phyloP scores from a whole-genome alignment of 306 rosid species.

The apple (Malus domestica) region DNA sequence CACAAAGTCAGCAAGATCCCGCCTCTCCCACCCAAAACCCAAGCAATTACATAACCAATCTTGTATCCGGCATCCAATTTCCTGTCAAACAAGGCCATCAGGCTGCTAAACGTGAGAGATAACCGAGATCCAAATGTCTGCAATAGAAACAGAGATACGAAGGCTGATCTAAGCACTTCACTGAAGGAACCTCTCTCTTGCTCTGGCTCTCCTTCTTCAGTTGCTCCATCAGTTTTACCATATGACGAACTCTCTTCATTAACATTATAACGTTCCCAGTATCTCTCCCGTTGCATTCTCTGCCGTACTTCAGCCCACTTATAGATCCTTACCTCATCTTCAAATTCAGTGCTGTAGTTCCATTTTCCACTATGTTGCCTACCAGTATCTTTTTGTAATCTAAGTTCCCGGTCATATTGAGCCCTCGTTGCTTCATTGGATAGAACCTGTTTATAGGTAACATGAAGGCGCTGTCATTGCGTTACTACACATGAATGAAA shows the following conservation, averaged over 20 bases:
- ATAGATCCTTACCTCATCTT: constrained; percentile 38
- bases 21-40: constrained; percentile 75
- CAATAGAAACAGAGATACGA: constrained; percentile 52
- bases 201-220: constrained; percentile 34
- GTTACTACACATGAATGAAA: not conserved
- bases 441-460: constrained; percentile 48
- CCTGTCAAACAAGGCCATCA: constrained; percentile 62
- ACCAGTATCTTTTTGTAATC: constrained; percentile 27
- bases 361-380: constrained; percentile 33
- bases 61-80: constrained; percentile 68
- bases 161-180: constrained; percentile 59
- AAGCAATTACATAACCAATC: constrained; percentile 65
- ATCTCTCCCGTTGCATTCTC: constrained; percentile 41
- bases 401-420: constrained; percentile 57
- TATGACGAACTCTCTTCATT: constrained; percentile 28
- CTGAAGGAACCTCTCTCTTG: constrained; percentile 50
- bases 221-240: constrained; percentile 35
- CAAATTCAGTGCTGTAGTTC: constrained; percentile 50
- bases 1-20: constrained; percentile 73
- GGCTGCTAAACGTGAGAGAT: constrained; percentile 69
- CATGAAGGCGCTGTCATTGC: not conserved
- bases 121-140: constrained; percentile 53
- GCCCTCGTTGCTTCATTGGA: constrained; percentile 61
- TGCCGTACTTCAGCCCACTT: constrained; percentile 58
- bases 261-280: constrained; percentile 31